These are phyloP conservation scores for Saturnispora hagleri DNA, from an alignment of 805 yeast species.

Conservation along the genomic window DNA sequence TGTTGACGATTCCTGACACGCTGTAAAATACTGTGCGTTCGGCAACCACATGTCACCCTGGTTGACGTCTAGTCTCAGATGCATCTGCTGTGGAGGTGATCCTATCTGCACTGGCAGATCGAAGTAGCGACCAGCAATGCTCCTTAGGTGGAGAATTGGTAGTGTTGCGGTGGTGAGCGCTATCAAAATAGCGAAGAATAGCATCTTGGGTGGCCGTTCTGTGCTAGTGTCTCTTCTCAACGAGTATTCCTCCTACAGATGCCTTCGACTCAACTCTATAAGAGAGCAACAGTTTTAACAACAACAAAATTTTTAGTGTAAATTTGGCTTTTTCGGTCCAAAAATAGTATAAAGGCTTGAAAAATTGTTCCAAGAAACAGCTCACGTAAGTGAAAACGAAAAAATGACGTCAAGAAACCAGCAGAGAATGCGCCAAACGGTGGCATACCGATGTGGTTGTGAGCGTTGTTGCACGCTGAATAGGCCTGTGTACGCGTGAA, in stretches of 20 bases:
- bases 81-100: constrained; percentile 16
- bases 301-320: no score
- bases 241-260: background rate
- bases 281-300: no score
- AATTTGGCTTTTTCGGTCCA: no score
- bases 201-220: background rate
- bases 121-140: constrained; percentile 8
- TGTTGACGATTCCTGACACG: constrained; percentile 12
- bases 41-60: constrained; percentile 26
- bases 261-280: no score
- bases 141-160: constrained; percentile 6
- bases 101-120: constrained; percentile 23
- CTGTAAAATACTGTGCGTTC: constrained; percentile 15
- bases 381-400: no score
- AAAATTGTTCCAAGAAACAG: no score
- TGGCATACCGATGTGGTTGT: no score
- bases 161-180: background rate
- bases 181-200: background rate
- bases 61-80: constrained; percentile 23
- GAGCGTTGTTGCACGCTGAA: no score
- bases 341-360: no score
- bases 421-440: no score
- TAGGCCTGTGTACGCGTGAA: no score
- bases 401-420: no score
- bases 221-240: background rate